A percentile compares a stretch with the other conserved stretches of the same genome.
Conservation (phyloP, 495 filamentous ascomycete species). For the Tetracladium marchalianum region DNA sequence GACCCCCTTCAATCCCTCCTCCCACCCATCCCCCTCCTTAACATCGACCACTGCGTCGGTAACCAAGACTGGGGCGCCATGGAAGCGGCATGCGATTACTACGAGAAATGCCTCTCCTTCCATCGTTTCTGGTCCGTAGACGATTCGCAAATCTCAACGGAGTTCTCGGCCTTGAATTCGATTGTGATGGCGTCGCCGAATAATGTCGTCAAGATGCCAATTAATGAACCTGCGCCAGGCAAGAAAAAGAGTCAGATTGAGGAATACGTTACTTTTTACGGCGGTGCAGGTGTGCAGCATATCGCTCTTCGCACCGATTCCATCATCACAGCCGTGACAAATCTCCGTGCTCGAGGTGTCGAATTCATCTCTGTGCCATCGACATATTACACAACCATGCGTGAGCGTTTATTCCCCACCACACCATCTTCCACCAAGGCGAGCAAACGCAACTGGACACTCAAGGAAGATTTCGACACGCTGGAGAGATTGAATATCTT, state of each 20-base stretch:
- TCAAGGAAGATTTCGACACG: conserved; percentile 67
- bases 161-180: conserved; percentile 73
- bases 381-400: conserved; percentile 75
- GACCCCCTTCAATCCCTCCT: conserved; percentile 39
- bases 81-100: conserved; percentile 76
- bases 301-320: conserved; percentile 74
- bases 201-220: conserved; percentile 86
- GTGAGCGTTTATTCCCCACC: conserved; percentile 42
- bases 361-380: conserved; percentile 81
- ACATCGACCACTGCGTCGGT: conserved; percentile 88
- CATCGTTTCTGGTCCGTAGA: conserved; percentile 94
- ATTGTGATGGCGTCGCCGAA: conserved; percentile 84
- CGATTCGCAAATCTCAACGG: conserved; percentile 77
- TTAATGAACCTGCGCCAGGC: conserved; percentile 87
- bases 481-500: conserved; percentile 68
- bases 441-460: conserved; percentile 36
- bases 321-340: conserved; percentile 64
- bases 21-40: conserved; percentile 55
- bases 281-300: conserved; percentile 81
- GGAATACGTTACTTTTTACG: conserved; percentile 83
- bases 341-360: conserved; percentile 68
- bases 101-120: conserved; percentile 82
- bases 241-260: conserved; percentile 86
- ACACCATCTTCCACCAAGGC: conserved; percentile 30
- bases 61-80: conserved; percentile 90